Evolutionary conservation across 225 moss, liverwort and hornwort species (phyloP), one percentile per base, ranked within the genome.

Genomic region (Bryum argenteum): DNA sequence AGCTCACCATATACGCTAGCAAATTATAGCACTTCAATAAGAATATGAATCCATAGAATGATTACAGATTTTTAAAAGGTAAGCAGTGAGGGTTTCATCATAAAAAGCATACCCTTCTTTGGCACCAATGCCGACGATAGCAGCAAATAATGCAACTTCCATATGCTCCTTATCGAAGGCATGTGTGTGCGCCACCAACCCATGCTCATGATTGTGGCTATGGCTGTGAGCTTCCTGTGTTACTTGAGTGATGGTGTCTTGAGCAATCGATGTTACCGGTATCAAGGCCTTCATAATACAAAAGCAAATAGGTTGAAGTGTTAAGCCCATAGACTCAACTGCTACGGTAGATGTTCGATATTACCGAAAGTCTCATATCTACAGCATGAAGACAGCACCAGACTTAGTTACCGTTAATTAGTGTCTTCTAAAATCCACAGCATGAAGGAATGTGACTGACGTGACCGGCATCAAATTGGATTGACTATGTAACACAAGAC

Each of bases 91-190:
- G 24, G 11, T 50, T 11, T 65, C 2, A 51, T 11, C 12, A 39
- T 24, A 4, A 48, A 28, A 73, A 79, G 50, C 72, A 72, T 77
- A 93, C 92, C 76, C 67, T 84, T 93, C 90, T 82, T 93, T 90
- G n/a, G 85, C 89, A 41, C 81, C 90, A 83, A 93, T 89, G 76
- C 87, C 83, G 78, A 78, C 56, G 67, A 84, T 55, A 52, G 89
- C 85, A 76, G 82, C 83, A 80, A 82, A 75, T 58, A 93, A 77
- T 15, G 90, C 87, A 76, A 93, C 82, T 78, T 67, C 85, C 71
- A 84, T 84, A 79, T 90, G 90, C 83, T 90, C 85, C 85, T 87
- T 80, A 61, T 90, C 83, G 53, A 93, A 76, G 80, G 76, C 85
- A 85, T 89, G 89, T 43, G 83, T 83, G 66, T 89, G 88, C n/a